Base-by-base conservation (phyloP, 2,329 filamentous ascomycete species). In the Arthrobotrys sphaeroides region DNA sequence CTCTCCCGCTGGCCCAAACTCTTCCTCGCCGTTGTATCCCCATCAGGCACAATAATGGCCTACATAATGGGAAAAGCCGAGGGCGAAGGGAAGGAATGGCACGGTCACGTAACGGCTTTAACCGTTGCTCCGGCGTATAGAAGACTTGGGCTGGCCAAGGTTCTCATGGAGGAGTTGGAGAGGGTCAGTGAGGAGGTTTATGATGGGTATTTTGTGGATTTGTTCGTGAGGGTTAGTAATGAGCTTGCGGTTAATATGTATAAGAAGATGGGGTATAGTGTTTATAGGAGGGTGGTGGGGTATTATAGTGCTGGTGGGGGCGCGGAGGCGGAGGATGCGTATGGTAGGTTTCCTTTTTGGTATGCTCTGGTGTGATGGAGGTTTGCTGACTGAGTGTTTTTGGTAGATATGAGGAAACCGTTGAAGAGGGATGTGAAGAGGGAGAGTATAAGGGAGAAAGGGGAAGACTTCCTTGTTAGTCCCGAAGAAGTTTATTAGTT, bases 21-120 rank as follows among this genome's bases (percentile, higher is more conserved):
- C 45, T 98, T 97, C 84, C 93, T 93, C 81, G 92, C 96, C 13
- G 93, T 96, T 73, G 92, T 97, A 82, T 92, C 94, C 78, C 87
- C 88, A 66, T 87, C 90, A 77, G 93, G 93, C n/a, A 90, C 93
- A 77, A 94, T 98, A 69, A 91, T 97, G 78, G 95, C 92, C 66
- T 99, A 99, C 83, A 96, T 99, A 82, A 96, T 99, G 88, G 95
- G 94, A 81, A 99, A 99, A 85, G 77, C 79, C 9, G 78, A 80
- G 49, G 79, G 79, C 12, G 67, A 73, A 53, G 78, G 75, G 45
- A 79, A 51, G 12, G 77, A 80, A n/a, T 98, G 93, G 92, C 95
- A 99, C 84, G 94, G 93, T 18, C 95, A 99, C 83, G 96, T 99
- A 81, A 99, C 95, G 3, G 95, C 94, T 36, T 86, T 99, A 60